phyloP scores from a whole-genome alignment of 345 rosid species.

The Mercurialis annua region DNA sequence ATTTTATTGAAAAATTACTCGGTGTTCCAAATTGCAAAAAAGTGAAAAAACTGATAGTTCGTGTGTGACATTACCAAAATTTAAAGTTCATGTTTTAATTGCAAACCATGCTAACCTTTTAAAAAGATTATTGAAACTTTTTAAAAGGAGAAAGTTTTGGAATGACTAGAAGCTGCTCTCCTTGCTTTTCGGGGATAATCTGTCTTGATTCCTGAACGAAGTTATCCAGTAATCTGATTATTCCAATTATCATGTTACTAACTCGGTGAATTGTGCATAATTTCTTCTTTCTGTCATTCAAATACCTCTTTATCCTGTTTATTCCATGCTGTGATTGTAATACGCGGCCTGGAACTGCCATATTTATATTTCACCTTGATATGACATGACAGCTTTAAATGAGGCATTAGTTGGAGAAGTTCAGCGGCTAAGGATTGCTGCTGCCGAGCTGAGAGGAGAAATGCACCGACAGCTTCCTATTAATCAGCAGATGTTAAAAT shows the following conservation, averaged over 20 bases:
- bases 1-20: too few relatives aligned
- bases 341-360: background rate
- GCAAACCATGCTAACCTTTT: too few relatives aligned
- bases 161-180: background rate
- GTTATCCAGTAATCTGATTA: too few relatives aligned
- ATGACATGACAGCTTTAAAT: constrained; percentile 43
- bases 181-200: too few relatives aligned
- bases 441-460: constrained; percentile 38
- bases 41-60: too few relatives aligned
- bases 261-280: background rate
- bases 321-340: background rate
- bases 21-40: too few relatives aligned
- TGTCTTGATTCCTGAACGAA: too few relatives aligned
- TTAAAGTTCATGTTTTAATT: too few relatives aligned
- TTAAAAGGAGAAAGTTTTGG: background rate
- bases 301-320: background rate
- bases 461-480: constrained; percentile 33
- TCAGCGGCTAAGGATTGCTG: constrained; percentile 44
- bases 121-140: too few relatives aligned
- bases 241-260: background rate
- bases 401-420: constrained; percentile 62
- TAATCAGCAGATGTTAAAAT: constrained; percentile 48
- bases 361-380: background rate
- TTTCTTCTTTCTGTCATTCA: background rate
- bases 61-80: too few relatives aligned